Evolutionary conservation across 2,329 filamentous ascomycete species (phyloP).

Genomic region (Aspergillus felis): DNA sequence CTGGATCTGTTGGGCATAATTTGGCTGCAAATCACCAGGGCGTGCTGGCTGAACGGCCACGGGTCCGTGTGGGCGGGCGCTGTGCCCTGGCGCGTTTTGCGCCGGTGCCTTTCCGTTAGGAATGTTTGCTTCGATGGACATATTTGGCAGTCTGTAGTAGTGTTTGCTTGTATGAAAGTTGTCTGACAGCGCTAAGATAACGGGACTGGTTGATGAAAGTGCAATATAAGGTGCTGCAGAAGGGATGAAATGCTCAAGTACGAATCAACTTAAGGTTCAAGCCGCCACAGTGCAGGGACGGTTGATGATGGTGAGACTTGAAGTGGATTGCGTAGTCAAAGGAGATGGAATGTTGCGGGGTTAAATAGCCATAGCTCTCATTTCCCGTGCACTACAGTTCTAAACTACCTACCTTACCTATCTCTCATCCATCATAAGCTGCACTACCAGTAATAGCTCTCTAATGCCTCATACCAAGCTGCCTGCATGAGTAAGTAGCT

Average conservation of each 20-base stretch:
- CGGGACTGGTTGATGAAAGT: too few relatives aligned
- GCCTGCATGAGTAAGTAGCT: too few relatives aligned
- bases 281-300: too few relatives aligned
- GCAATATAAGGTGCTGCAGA: not conserved
- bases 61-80: constrained; percentile 48
- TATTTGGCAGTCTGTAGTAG: constrained; percentile 6
- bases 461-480: too few relatives aligned
- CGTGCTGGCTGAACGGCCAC: constrained; percentile 76
- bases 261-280: not conserved
- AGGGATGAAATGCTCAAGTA: not conserved
- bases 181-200: too few relatives aligned
- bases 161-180: not conserved
- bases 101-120: constrained; percentile 34
- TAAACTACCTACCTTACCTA: too few relatives aligned
- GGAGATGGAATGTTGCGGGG: not conserved
- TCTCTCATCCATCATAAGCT: too few relatives aligned
- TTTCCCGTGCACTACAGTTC: not conserved
- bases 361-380: not conserved
- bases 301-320: not conserved
- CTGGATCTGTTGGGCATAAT: constrained; percentile 64
- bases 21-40: constrained; percentile 78
- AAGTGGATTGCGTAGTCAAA: not conserved
- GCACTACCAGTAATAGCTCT: too few relatives aligned
- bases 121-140: constrained; percentile 25
- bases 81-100: constrained; percentile 4